Evolutionary conservation across 2,329 filamentous ascomycete genomes (phyloP), one percentile per base, ranked within the genome.

Genomic region (Aspergillus fijiensis): DNA sequence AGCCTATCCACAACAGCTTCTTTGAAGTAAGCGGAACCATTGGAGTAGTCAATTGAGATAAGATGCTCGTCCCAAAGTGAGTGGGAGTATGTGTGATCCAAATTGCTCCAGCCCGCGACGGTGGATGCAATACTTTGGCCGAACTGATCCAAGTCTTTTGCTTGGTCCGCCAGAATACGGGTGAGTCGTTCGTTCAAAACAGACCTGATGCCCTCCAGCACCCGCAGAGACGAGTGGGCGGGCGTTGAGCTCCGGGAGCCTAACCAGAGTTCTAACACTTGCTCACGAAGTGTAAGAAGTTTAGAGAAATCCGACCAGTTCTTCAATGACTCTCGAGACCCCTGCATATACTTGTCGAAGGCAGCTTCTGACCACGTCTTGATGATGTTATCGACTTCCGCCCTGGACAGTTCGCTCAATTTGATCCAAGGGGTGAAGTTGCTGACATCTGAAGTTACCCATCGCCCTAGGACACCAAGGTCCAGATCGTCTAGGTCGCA

Each of bases 371-470:
- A 86, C 89, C 90, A 93, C 29, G 72, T 73, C 23, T 81, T 82
- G 14, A 91, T 81, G 74, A 85, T 85, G 2, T 85, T 83, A 48
- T 83, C 81, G 0, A 85, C 85, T 61, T 87, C 83, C 25, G 80
- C 76, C 21, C 83, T 85, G 25, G 87, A 84, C 4, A 91, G 75
- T 65, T 95, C 90, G 65, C 93, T 91, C 67, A 96, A 88, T 31
- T 90, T 87, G 39, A 96, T 90, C 78, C 92, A 96, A 0, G 93
- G 93, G 0, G 88, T 94, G 71, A 96, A 97, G 65, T 89, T 89
- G 51, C 85, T 86, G 48, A 96, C 90, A 61, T 96, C 91, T 7
- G 92, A 87, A 19, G 89, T 84, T 63, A 95, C 90, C 90, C 92
- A 96, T 21, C 84, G 83, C 64, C 88, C 86, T 69, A 91, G 87